These are phyloP conservation scores for Citrus unshiu DNA, from an alignment of 345 rosid species.

Conservation along the genomic window DNA sequence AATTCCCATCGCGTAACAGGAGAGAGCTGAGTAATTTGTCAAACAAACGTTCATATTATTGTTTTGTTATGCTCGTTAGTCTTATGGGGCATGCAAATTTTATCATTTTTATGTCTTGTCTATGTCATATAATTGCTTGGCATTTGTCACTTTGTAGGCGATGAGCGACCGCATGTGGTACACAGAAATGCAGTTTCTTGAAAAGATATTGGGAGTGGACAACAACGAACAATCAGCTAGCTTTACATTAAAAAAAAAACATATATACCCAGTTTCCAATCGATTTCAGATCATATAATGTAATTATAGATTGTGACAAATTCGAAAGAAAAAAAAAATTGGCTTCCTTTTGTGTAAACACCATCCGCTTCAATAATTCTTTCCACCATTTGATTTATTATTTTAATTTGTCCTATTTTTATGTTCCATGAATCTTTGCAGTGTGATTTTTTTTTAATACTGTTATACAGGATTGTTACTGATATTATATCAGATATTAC, in stretches of 20 bases:
- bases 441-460: background rate
- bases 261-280: too few relatives aligned
- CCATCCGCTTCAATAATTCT: too few relatives aligned
- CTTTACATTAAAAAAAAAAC: too few relatives aligned
- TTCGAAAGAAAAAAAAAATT: too few relatives aligned
- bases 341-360: too few relatives aligned
- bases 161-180: background rate
- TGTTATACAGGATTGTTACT: too few relatives aligned
- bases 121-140: background rate
- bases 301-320: too few relatives aligned
- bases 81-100: too few relatives aligned
- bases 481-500: too few relatives aligned
- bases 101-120: background rate
- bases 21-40: background rate
- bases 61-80: background rate
- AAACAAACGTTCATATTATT: background rate
- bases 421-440: background rate
- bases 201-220: background rate
- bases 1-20: background rate
- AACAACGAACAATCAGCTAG: too few relatives aligned
- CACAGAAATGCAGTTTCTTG: too few relatives aligned
- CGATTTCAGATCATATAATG: too few relatives aligned
- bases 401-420: background rate
- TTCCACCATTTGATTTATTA: background rate
- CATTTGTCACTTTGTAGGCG: background rate